phyloP scores from a whole-genome alignment of 257 asterid genomes.

The Penstemon davidsonii region DNA sequence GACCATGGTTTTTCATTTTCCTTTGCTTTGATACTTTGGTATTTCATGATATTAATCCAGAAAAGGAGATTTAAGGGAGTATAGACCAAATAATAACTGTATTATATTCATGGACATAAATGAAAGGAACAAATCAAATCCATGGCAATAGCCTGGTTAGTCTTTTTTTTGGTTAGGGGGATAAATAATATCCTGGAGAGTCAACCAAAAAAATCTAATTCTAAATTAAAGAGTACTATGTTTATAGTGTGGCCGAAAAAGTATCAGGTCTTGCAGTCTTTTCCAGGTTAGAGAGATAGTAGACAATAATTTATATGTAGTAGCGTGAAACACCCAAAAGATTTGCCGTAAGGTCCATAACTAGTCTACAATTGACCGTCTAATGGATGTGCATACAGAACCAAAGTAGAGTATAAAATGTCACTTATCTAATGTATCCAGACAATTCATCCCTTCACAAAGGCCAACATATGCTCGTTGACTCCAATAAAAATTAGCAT shows the following conservation, averaged over 20 bases:
- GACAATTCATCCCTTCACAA: slow-evolving; percentile 10
- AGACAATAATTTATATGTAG: slow-evolving; percentile 4
- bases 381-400: slow-evolving; percentile 14
- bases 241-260: slow-evolving; percentile 14
- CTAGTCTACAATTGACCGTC: slow-evolving; percentile 14
- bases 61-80: background rate
- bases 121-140: slow-evolving; percentile 17
- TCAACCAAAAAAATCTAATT: slow-evolving; percentile 17
- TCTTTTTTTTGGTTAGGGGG: too few relatives aligned
- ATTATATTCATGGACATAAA: background rate
- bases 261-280: background rate
- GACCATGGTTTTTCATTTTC: background rate
- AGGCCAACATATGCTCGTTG: slow-evolving; percentile 9
- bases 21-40: background rate
- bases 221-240: background rate
- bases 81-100: background rate
- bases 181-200: background rate
- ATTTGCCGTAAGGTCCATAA: background rate
- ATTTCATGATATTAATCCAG: slow-evolving; percentile 5
- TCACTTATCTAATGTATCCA: background rate
- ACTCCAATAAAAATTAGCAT: slow-evolving; percentile 9
- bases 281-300: slow-evolving; percentile 10
- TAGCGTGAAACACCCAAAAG: background rate
- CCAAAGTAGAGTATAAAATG: background rate
- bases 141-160: background rate